phyloP scores from a whole-genome alignment of 257 asterid genomes.

The Primulina tabacum region DNA sequence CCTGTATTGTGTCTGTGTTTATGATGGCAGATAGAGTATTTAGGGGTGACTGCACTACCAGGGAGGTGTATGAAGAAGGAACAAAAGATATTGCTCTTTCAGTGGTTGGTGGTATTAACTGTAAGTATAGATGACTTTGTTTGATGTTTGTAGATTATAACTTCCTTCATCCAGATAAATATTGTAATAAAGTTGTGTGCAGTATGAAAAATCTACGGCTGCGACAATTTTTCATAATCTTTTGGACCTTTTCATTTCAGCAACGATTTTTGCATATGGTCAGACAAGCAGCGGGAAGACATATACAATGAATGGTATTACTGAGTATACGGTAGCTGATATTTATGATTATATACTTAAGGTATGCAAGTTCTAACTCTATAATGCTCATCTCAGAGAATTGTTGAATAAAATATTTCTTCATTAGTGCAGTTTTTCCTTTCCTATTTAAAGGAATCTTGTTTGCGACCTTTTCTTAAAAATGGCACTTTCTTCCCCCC shows the following conservation, averaged over 20 bases:
- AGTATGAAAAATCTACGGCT: neutral
- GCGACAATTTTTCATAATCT: conserved; percentile 25
- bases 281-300: conserved; percentile 99
- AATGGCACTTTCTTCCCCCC: neutral
- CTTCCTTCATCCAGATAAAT: neutral
- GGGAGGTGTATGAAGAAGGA: conserved; percentile 84
- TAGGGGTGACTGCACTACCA: conserved; percentile 82
- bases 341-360: neutral
- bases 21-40: conserved; percentile 68
- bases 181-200: neutral
- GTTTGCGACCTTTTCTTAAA: too few species aligned
- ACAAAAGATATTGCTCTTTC: conserved; percentile 85
- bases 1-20: conserved; percentile 18
- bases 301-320: conserved; percentile 97
- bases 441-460: too few species aligned
- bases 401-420: neutral
- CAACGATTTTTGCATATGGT: conserved; percentile 96
- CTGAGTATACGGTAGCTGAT: conserved; percentile 83
- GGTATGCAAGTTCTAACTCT: neutral
- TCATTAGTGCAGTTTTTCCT: neutral
- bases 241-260: conserved; percentile 47
- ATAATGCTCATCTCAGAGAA: neutral
- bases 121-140: conserved; percentile 52
- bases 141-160: conserved; percentile 9
- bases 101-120: conserved; percentile 85